Conservation (phyloP, 257 asterid species). For the Nicotiana tomentosiformis region DNA sequence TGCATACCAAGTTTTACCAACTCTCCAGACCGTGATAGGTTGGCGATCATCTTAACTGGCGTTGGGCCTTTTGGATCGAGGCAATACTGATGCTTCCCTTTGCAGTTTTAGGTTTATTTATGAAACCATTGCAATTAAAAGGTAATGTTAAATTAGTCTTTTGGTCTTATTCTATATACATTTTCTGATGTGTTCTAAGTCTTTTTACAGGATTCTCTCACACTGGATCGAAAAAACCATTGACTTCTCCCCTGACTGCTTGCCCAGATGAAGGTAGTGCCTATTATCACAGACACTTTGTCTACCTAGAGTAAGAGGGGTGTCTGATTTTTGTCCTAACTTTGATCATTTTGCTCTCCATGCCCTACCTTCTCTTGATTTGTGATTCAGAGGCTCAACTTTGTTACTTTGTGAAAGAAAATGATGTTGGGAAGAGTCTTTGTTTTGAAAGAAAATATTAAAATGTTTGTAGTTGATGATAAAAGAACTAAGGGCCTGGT, state of each 20-base stretch:
- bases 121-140: conserved; percentile 87
- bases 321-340: neutral
- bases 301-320: neutral
- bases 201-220: conserved; percentile 62
- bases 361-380: neutral
- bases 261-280: conserved; percentile 4
- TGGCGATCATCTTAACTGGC: conserved; percentile 61
- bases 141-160: conserved; percentile 37
- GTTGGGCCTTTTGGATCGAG: conserved; percentile 83
- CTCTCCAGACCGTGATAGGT: conserved; percentile 31
- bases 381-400: neutral
- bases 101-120: conserved; percentile 75
- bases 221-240: conserved; percentile 43
- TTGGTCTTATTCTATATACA: conserved; percentile 3
- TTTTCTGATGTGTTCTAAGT: conserved; percentile 19
- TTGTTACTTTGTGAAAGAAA: neutral
- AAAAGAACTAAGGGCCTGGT: neutral
- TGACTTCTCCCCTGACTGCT: conserved; percentile 26
- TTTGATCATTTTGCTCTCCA: neutral
- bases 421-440: neutral
- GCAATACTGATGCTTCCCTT: conserved; percentile 90
- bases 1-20: neutral
- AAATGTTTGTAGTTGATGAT: neutral
- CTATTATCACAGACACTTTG: neutral
- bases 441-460: neutral